A percentile compares a stretch with the other conserved stretches of the same genome.
phyloP scores from a whole-genome alignment of 495 filamentous ascomycete genomes.

The Diplogelasinospora grovesii region DNA sequence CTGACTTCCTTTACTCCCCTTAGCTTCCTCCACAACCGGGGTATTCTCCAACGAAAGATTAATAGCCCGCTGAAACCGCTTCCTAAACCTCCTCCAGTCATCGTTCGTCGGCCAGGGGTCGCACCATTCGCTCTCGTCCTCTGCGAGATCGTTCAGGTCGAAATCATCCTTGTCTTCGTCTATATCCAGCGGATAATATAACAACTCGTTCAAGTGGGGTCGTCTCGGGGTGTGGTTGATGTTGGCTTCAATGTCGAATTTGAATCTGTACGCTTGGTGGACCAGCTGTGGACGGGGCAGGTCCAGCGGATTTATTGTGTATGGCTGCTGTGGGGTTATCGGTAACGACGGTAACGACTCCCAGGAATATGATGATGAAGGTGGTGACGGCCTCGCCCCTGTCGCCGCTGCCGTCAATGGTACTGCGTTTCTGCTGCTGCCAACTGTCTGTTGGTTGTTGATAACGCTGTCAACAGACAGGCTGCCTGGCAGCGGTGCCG shows the following conservation, averaged over 20 bases:
- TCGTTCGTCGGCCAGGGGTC: constrained; percentile 36
- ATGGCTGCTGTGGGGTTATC: constrained; percentile 1
- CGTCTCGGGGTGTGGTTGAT: constrained; percentile 39
- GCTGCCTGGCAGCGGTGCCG: no score
- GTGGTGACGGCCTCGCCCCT: constrained; percentile 16
- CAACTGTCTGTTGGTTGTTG: constrained; percentile 7
- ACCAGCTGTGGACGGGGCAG: constrained; percentile 19
- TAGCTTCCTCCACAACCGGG: neutral
- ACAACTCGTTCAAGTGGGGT: constrained; percentile 37
- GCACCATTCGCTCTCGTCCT: constrained; percentile 28
- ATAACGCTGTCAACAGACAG: no score
- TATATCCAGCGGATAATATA: constrained; percentile 35
- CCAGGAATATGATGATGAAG: constrained; percentile 14
- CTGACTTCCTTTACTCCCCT: constrained; percentile 1
- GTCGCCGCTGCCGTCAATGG: no score
- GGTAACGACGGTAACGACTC: neutral
- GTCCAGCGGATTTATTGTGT: neutral
- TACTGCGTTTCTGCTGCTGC: constrained; percentile 3
- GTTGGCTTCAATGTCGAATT: constrained; percentile 43
- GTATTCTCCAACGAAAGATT: constrained; percentile 19
- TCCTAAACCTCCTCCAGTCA: constrained; percentile 32
- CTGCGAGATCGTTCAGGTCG: constrained; percentile 14
- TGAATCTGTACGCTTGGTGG: constrained; percentile 44
- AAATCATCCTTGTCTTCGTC: constrained; percentile 28
- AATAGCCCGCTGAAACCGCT: constrained; percentile 29